A percentile compares a stretch with the other conserved stretches of the same genome.
Conservation (phyloP, 75 land plant species). For the Pinus taeda region DNA sequence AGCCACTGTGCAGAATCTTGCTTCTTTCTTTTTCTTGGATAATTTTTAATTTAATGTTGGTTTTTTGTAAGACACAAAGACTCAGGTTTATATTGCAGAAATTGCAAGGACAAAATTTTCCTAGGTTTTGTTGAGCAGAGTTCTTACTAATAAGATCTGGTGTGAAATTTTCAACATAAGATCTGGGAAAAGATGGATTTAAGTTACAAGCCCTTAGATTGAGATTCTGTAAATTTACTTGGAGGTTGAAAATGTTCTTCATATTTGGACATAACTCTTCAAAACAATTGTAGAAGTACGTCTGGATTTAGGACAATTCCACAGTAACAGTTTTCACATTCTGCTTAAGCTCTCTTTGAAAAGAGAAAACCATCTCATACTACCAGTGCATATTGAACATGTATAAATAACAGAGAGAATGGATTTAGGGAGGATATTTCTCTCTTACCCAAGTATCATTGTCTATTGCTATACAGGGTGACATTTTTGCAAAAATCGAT, state of each 20-base stretch:
- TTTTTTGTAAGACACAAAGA: not conserved
- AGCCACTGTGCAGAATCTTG: not conserved
- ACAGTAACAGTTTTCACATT: not conserved
- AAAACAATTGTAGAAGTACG: not conserved
- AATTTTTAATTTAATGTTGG: not conserved
- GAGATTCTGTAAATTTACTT: not conserved
- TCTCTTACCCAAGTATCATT: not conserved
- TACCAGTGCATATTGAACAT: not conserved
- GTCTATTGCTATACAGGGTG: not conserved
- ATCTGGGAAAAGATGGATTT: too few species aligned
- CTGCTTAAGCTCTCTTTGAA: not conserved
- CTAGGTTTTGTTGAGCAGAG: not conserved
- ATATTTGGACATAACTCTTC: not conserved
- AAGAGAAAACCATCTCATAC: not conserved
- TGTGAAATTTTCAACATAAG: too few species aligned
- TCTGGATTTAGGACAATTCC: not conserved
- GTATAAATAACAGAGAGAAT: not conserved
- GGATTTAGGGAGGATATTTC: not conserved
- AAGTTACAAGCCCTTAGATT: too few species aligned
- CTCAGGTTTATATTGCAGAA: not conserved
- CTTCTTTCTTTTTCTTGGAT: not conserved
- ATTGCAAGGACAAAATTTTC: not conserved
- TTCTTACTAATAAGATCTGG: too few species aligned
- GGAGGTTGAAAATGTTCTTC: not conserved
- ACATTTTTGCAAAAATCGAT: not conserved